Evolutionary conservation across 2,329 filamentous ascomycete species (phyloP), one percentile per base, ranked within the genome.

Genomic region (Polytolypa hystricis): DNA sequence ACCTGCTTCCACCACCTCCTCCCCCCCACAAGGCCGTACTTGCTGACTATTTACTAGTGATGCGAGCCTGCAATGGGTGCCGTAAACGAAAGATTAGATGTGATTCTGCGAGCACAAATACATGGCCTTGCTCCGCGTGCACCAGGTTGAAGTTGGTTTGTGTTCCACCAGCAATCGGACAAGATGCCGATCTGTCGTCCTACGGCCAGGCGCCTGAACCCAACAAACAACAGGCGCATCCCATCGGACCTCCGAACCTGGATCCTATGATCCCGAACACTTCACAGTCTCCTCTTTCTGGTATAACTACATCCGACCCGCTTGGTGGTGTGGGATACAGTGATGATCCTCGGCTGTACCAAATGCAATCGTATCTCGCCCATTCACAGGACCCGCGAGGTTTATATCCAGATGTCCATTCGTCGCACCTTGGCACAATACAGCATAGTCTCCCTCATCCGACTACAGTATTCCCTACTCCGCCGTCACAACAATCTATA

Each of bases 81-180:
- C 76, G 89, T 43, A 80, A 86, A 61, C 77, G 89, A 53, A 98
- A 98, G 63, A 98, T 98, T 57, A 94, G 94, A 61, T 98, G 89
- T 64, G 91, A 96, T 65, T 86, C 89, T 35, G 89, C 89, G 14
- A 94, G 89, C 10, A 95, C 87, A 27, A 95, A 96, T 59, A 86
- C 85, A 25, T 96, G 91, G 89, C 91, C 91, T 18, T 96, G 89
- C 61, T 91, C 87, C 27, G 85, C 91, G 23, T 98, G 89, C 58
- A 81, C 86, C 43, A 77, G 89, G 33, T 69, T 96, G 44, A 96
- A 95, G 66, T 73, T 95, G 41, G 84, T 91, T 52, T 96, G 91
- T 58, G 80, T 95, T 17, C 85, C 86, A 30, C 91, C 89, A 3
- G 86, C 84, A 39, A 79, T 86, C 40, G 77, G 76, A 43, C 81